Percentiles rank a stretch among this genome's conserved stretches.
Conservation (phyloP, 495 filamentous ascomycete species). For the Arthonia radiata region DNA sequence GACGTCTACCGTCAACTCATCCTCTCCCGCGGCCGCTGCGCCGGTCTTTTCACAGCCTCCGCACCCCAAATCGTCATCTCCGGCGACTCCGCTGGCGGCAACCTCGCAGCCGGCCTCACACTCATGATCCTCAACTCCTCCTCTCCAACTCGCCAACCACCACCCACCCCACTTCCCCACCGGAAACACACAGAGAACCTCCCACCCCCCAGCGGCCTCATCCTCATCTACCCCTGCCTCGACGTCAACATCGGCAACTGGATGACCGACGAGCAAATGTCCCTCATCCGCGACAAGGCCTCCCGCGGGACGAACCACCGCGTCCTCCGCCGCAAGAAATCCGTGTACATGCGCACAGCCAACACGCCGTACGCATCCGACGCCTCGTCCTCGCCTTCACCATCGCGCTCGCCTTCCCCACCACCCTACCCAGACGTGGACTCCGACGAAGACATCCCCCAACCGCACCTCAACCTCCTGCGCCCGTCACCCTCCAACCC, state of each 20-base stretch:
- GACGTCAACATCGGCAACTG: slow-evolving; percentile 97
- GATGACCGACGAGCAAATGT: slow-evolving; percentile 98
- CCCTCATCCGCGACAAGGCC: slow-evolving; percentile 63
- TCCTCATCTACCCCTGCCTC: slow-evolving; percentile 70
- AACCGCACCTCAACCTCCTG: slow-evolving; percentile 12
- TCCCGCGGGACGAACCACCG: slow-evolving; percentile 50
- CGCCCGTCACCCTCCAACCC: slow-evolving; percentile 12
- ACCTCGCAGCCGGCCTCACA: slow-evolving; percentile 55
- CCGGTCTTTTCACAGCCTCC: slow-evolving; percentile 53
- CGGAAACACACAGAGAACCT: slow-evolving; percentile 36
- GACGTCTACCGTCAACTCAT: slow-evolving; percentile 76
- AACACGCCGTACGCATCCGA: slow-evolving; percentile 14
- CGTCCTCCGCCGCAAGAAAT: slow-evolving; percentile 54
- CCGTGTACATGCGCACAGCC: slow-evolving; percentile 36
- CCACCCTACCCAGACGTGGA: slow-evolving; percentile 5
- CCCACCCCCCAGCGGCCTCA: slow-evolving; percentile 53
- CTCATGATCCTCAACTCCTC: slow-evolving; percentile 69
- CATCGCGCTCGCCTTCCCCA: too few species aligned
- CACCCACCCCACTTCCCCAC: slow-evolving; percentile 58
- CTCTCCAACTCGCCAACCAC: slow-evolving; percentile 34
- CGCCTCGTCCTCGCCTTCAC: too few species aligned
- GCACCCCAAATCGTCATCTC: slow-evolving; percentile 56
- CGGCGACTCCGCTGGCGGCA: slow-evolving; percentile 84
- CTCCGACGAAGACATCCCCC: slow-evolving; percentile 20
- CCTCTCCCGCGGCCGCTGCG: slow-evolving; percentile 46